Evolutionary conservation across 2,329 filamentous ascomycete species (phyloP), one percentile per base, ranked within the genome.

Genomic region (Colletotrichum liaoningense): DNA sequence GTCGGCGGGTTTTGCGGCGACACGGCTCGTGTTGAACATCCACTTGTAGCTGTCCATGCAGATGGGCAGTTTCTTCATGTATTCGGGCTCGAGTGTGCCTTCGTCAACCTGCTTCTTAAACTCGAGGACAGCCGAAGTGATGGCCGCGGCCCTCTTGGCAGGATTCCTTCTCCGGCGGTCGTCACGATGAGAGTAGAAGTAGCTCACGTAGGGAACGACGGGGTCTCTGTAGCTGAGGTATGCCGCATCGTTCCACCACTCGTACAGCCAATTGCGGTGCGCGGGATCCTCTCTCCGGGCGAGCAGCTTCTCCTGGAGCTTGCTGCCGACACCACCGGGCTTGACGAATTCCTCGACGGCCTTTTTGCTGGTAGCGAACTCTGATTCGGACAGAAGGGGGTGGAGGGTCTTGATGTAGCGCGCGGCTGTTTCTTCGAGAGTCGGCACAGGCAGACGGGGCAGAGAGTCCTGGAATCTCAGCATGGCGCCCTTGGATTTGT

Each of bases 11-110:
- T 93, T 93, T 67, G 93, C 93, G 35, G 96, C 93, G 54, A 98
- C 92, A 78, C 97, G 93, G 83, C 91, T 94, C 84, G 91, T 92
- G 85, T 99, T 98, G 90, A 99, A 99, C 97, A 99, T 99, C 90
- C 93, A 98, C 86, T 98, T 88, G 88, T 98, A 98, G 81, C 94
- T 97, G 88, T 95, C 95, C 97, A 99, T 99, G 84, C 95, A 97
- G 81, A 98, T 96, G 73, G 97, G 97, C 73, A 97, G 89, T 85
- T 95, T 95, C 88, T 97, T 97, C 95, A 99, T 98, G 86, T 98
- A 98, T 85, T 99, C 97, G 28, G 97, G 97, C 87, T 99, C 97
- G 65, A 99, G 88, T 8, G 91, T 92, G 77, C 93, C 92, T 56
- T 84, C 83, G 81, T 98, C 96, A 24, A 98, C 96, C 85, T 95